Evolutionary conservation across 2,329 filamentous ascomycete genomes (phyloP).

Genomic region (Lithohypha guttulata): DNA sequence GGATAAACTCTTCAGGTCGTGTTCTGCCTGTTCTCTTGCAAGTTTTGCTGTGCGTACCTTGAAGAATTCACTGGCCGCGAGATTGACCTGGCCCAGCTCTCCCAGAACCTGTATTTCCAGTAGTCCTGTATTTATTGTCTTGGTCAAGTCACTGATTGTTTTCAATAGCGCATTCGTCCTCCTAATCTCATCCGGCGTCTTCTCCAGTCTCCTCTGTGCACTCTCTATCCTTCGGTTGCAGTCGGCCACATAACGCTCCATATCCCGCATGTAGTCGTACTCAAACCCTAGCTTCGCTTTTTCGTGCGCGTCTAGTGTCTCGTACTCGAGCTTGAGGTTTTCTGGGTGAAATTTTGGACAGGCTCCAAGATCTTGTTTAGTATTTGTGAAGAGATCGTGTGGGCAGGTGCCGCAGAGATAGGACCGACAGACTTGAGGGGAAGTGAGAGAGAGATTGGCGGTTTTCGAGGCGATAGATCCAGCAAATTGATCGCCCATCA

Average conservation of each 20-base stretch:
- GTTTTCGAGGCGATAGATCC: conserved; percentile 63
- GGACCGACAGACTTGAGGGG: conserved; percentile 88
- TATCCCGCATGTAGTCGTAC: conserved; percentile 90
- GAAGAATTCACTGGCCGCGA: conserved; percentile 79
- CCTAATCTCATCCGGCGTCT: conserved; percentile 93
- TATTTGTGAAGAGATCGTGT: conserved; percentile 98
- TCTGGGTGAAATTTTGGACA: conserved; percentile 86
- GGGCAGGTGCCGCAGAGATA: conserved; percentile 91
- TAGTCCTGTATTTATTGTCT: conserved; percentile 69
- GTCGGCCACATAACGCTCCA: conserved; percentile 93
- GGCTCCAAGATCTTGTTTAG: conserved; percentile 87
- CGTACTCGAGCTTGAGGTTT: conserved; percentile 79
- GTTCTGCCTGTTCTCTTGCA: conserved; percentile 71
- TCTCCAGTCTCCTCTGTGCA: conserved; percentile 82
- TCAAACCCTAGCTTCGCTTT: conserved; percentile 73
- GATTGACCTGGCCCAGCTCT: conserved; percentile 67
- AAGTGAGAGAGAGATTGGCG: conserved; percentile 75
- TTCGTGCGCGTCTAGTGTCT: conserved; percentile 58
- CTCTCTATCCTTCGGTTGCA: conserved; percentile 90
- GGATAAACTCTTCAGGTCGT: conserved; percentile 77
- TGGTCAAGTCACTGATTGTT: conserved; percentile 68
- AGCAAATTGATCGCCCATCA: conserved; percentile 67
- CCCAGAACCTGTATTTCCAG: conserved; percentile 78
- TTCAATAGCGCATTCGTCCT: conserved; percentile 88
- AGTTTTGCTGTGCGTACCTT: conserved; percentile 70